A percentile compares a stretch with the other conserved stretches of the same genome.
Evolutionary conservation across 2,329 filamentous ascomycete species (phyloP).

Genomic region (Cercospora sojina): DNA sequence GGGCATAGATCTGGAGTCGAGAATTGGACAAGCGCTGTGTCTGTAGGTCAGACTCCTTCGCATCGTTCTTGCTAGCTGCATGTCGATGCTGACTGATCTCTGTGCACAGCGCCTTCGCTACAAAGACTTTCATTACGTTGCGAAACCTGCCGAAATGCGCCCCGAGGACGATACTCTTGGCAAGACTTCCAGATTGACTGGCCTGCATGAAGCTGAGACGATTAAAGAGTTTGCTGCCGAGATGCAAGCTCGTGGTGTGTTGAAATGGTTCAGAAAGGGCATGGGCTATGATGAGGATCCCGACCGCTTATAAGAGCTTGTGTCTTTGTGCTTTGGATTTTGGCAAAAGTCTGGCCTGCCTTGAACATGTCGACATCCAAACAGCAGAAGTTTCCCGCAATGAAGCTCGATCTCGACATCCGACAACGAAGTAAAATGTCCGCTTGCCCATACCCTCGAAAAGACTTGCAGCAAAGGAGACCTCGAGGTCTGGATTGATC

Average conservation of each 20-base stretch:
- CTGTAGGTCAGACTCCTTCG: slow-evolving; percentile 40
- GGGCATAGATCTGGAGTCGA: slow-evolving; percentile 57
- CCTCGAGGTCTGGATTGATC: background rate
- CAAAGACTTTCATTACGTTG: slow-evolving; percentile 68
- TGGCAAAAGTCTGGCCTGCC: background rate
- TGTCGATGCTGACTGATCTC: slow-evolving; percentile 1
- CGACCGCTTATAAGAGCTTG: slow-evolving; percentile 22
- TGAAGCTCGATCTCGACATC: background rate
- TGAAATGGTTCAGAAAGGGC: slow-evolving; percentile 64
- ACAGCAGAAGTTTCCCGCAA: background rate
- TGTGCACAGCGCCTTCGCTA: slow-evolving; percentile 56
- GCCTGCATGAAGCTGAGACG: slow-evolving; percentile 58
- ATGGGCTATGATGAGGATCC: slow-evolving; percentile 56
- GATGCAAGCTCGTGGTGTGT: slow-evolving; percentile 61
- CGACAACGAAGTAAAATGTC: background rate
- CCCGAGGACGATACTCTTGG: slow-evolving; percentile 21
- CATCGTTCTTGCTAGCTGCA: background rate
- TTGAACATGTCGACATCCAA: background rate
- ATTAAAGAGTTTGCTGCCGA: slow-evolving; percentile 63
- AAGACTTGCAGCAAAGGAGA: background rate
- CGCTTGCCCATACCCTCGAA: background rate
- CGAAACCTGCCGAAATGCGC: slow-evolving; percentile 49
- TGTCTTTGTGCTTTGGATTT: background rate
- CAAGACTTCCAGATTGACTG: slow-evolving; percentile 38
- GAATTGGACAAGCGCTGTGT: slow-evolving; percentile 64